phyloP scores from a whole-genome alignment of 2,329 filamentous ascomycete species.

The Pseudohalonectria lignicola region DNA sequence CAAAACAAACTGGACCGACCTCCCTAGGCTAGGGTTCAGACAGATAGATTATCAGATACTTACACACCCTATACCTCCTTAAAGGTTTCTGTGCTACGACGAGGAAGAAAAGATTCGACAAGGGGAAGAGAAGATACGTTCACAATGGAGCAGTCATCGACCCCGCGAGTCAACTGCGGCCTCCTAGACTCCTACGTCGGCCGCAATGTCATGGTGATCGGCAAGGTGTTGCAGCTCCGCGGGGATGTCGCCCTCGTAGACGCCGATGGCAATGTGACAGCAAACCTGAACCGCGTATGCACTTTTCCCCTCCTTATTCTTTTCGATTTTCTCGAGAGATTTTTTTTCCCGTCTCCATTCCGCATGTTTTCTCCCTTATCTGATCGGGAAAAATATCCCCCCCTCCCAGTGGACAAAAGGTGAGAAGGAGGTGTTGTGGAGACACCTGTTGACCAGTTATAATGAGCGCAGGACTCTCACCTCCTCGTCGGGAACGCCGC shows the following conservation, averaged over 20 bases:
- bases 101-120: too few relatives aligned
- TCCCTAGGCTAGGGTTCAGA: too few relatives aligned
- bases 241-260: slow-evolving; percentile 76
- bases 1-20: too few relatives aligned
- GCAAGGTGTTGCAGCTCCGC: slow-evolving; percentile 71
- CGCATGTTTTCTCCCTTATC: background rate
- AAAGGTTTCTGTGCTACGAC: background rate
- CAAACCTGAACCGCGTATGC: slow-evolving; percentile 61
- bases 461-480: slow-evolving; percentile 49
- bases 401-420: slow-evolving; percentile 3
- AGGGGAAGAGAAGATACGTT: too few relatives aligned
- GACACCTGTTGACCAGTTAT: background rate
- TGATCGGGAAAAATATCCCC: background rate
- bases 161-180: slow-evolving; percentile 72
- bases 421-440: too few relatives aligned
- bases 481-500: slow-evolving; percentile 58
- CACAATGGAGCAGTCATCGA: slow-evolving; percentile 63
- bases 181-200: slow-evolving; percentile 69
- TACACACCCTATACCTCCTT: too few relatives aligned
- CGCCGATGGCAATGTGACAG: slow-evolving; percentile 64
- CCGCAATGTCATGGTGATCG: slow-evolving; percentile 72
- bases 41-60: too few relatives aligned
- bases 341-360: background rate
- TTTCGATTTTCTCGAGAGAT: too few relatives aligned
- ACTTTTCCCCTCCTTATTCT: background rate